These are phyloP conservation scores for Globisporangium ultimum DNA, from an alignment of 352 stramenopile genomes.

Conservation along the genomic window DNA sequence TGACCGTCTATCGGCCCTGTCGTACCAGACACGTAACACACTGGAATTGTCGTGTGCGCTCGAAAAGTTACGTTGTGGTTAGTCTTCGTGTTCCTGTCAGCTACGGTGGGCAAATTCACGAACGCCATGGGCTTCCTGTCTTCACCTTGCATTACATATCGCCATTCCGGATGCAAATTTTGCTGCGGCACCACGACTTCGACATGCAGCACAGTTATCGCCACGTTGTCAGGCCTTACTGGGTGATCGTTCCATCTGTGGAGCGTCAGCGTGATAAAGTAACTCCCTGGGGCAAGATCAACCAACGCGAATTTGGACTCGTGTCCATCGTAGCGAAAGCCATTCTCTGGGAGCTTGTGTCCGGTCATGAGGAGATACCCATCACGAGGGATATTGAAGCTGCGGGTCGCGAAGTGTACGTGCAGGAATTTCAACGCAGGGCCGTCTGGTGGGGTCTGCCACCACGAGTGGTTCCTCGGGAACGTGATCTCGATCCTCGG, in stretches of 20 bases:
- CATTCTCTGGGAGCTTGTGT: slow-evolving; percentile 21
- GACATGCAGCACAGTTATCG: slow-evolving; percentile 28
- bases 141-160: slow-evolving; percentile 8
- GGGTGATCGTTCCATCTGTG: slow-evolving; percentile 4
- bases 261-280: slow-evolving; percentile 47
- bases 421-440: slow-evolving; percentile 15
- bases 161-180: slow-evolving; percentile 12
- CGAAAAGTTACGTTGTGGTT: neutral
- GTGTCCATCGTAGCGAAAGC: slow-evolving; percentile 12
- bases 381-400: slow-evolving; percentile 33
- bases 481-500: slow-evolving; percentile 22
- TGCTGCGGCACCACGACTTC: slow-evolving; percentile 40
- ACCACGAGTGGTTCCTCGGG: slow-evolving; percentile 33
- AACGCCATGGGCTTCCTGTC: slow-evolving; percentile 19
- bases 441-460: slow-evolving; percentile 18
- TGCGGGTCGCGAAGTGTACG: slow-evolving; percentile 23
- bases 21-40: slow-evolving; percentile 39
- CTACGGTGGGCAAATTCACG: slow-evolving; percentile 20
- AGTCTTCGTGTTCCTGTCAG: neutral
- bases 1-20: slow-evolving; percentile 42
- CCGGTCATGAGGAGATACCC: slow-evolving; percentile 37
- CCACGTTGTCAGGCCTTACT: neutral
- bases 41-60: slow-evolving; percentile 6
- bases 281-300: slow-evolving; percentile 34
- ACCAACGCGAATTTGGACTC: neutral